Base-by-base conservation (phyloP, 805 yeast genomes). In the Candida nonsorbophila region DNA sequence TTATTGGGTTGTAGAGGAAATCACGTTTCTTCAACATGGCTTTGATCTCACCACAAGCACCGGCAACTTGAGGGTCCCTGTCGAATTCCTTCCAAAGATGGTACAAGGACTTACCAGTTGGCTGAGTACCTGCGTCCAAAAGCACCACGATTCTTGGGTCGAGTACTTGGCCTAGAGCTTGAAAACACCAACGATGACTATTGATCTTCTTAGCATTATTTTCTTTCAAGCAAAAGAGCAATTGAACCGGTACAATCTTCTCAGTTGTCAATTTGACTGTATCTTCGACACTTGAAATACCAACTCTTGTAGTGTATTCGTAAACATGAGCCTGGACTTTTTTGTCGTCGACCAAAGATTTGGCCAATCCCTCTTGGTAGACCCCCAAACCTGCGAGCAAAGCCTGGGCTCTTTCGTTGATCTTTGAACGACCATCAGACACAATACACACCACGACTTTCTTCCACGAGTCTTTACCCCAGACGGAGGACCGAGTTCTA, bases 1-100 rank as follows among this genome's bases (percentile, higher is more conserved):
- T 80, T 20, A 77, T 52, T 9, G 83, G 82, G 45, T 77, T 77
- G 22, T 74, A 58, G 36, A 74, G 43, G 38, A 70, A 63, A 44
- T 63, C 69, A 12, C 66, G 47, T 29, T 59, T 58, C 21, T 62
- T 62, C 50, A 77, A 56, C 48, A 72, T 64, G 3, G 81, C 80
- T 33, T 73, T 77, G 44, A 77, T 76, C 43, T 77, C 84, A n/a
- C 84, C 84, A 55, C 82, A 76, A 4, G 83, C 82, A 15, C 84
- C 84, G 4, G 83, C 84, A 16, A 77, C 77, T 33, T 66, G 66
- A 7, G 68, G 65, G 44, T 77, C 74, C 34, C 62, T 57, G 49
- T 75, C 73, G 38, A 77, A 77, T 28, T 75, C 79, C 40, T 73
- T 71, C 84, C 84, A 77, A 30, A 77, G 59, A 37, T 74, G 68